Evolutionary conservation across 768 basidiomycete species (phyloP).

Genomic region (Boletus bicolor): DNA sequence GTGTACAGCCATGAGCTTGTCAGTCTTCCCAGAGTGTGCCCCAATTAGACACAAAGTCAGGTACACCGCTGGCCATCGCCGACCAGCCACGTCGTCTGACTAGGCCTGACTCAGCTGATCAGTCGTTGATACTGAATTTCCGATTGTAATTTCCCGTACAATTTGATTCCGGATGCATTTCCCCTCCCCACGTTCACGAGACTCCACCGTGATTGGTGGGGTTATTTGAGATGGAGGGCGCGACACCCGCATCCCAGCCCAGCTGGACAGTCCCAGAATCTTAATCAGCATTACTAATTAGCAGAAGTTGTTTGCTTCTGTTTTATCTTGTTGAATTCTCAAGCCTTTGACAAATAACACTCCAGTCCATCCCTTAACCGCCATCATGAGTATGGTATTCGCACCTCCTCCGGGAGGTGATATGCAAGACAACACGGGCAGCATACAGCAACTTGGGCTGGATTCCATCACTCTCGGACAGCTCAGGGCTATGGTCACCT

Average conservation of each 20-base stretch:
- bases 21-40: conserved; percentile 10
- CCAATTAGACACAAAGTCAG: conserved; percentile 19
- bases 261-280: background rate
- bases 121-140: conserved; percentile 6
- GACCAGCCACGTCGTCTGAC: conserved; percentile 13
- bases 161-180: background rate
- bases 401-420: conserved; percentile 28
- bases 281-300: background rate
- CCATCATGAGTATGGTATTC: conserved; percentile 34
- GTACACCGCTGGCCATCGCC: conserved; percentile 26
- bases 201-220: conserved; percentile 5
- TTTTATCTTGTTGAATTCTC: conserved; percentile 25
- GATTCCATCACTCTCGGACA: conserved; percentile 82
- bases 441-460: conserved; percentile 41
- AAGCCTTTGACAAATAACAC: conserved; percentile 27
- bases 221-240: background rate
- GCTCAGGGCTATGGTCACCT: conserved; percentile 67
- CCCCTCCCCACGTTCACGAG: conserved; percentile 1
- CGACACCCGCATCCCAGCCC: background rate
- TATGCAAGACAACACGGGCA: conserved; percentile 30
- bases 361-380: background rate
- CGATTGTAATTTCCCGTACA: background rate
- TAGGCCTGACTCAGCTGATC: conserved; percentile 2
- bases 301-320: conserved; percentile 11
- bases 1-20: conserved; percentile 1